Base-by-base conservation (phyloP, 768 basidiomycete genomes). In the Filobasidium floriforme region DNA sequence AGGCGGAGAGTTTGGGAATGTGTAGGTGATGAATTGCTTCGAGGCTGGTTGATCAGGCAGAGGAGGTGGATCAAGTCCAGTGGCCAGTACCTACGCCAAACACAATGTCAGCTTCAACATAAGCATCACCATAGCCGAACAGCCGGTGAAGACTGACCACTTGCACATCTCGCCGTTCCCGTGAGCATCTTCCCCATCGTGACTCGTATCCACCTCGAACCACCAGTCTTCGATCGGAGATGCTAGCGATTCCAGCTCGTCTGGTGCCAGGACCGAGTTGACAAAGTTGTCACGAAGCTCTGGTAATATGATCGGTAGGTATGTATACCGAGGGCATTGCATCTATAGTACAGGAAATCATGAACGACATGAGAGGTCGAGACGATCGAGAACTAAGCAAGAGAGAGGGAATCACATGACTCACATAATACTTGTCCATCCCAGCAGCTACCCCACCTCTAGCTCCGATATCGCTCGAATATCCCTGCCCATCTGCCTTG, bases 1-100 rank as follows among this genome's bases (percentile, higher is more conserved):
- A 97, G 80, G n/a, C 86, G 86, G 73, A 75, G 82, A 78, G 60
- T 82, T 76, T 18, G 83, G 77, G 72, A 29, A 11, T 32, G 10
- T 41, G 55, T 63, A 54, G 61, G 41, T 22, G 73, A 68, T 59
- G 72, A 44, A 24, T 11, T 86, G 85, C 10, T 82, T 40, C 15
- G 40, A 86, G 32, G 83, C 83, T 76, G 89, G 86, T 69, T 68
- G 68, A 77, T 73, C 41, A 69, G 37, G 1, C 71, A 73, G 26
- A 73, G 78, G 85, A 91, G 79, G 90, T 93, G 93, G 68, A 98
- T 85, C 49, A 98, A 83, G 40, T 96, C 96, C 66, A 99, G 85
- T 59, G 94, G 88, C 96, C 94, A 98, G 78, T 99, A 93, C 93
- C 96, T 99, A 74, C 3, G 0, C 10, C 4, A 37, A 11, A 2